Base-by-base conservation (phyloP, 1,284 basidiomycete genomes). In the Irpex sp. region DNA sequence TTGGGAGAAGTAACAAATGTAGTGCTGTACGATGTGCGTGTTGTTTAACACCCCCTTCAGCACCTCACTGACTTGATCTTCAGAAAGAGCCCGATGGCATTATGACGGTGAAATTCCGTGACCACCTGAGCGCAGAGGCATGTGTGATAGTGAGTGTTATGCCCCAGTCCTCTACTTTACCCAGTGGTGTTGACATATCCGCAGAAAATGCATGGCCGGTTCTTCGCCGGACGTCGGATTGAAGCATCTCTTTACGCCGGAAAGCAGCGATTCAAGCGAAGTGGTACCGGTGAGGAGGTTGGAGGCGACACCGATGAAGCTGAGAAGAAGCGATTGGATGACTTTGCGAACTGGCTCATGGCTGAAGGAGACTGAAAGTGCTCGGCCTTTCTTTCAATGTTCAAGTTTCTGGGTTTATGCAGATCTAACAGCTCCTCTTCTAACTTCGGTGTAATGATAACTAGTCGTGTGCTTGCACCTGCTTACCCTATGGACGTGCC, bases 1-100 rank as follows among this genome's bases (percentile, higher is more conserved):
- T 75, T 99, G 10, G 97, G 97, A n/a, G 88, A 93, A 66, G 96
- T 99, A 2, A 99, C 96, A 1, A 98, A 94, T 68, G 93, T 98
- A 0, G 87, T 94, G n/a, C 74, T 99, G 36, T 99, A 96, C 73
- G 96, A 99, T 77, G 94, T 96, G 72, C 75, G 93, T 82, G 7
- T 19, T 12, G 57, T 12, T 18, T 56, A 12, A 56, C 52, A 53
- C 19, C 33, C 56, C 56, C 35, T 54, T 18, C 47, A 21, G 16
- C 19, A 21, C 57, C 61, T 58, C 53, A 58, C 67, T 14, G 59
- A 53, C 19, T 12, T 58, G 49, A 19, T 23, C 52, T 66, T 58
- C 75, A 98, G 94, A 85, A 89, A 77, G 97, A 99, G 73, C 80
- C 87, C 21, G 94, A 98, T 48, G 97, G 97, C 1, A 78, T 99